Base-by-base conservation (phyloP, 164 flowering plant genomes). In the Magnolia changhungtana region DNA sequence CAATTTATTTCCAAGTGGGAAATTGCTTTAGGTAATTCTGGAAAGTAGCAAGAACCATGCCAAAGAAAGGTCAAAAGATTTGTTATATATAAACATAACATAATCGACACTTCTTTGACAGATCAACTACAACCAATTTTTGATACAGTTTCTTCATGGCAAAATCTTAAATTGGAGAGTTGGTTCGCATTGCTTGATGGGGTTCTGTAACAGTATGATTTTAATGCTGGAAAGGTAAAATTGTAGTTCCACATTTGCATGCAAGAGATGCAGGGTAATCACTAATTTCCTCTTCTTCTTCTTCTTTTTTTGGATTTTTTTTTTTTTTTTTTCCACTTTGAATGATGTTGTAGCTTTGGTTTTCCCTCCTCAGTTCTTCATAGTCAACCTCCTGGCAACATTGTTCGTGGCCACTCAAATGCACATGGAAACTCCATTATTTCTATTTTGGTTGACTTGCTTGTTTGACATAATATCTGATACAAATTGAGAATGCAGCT, bases 161-260 rank as follows among this genome's bases (percentile, higher is more conserved):
- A 90, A 78, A 92, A 82, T 83, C 84, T 91, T 85, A 98, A 96
- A 86, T 85, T 89, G 74, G 93, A 88, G 7, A 85, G 90, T 20
- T 92, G 98, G 99, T 89, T 90, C 71, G 84, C 86, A 4, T 81
- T 94, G 88, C 93, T 96, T 63, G 91, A 94, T 82, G 98, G 85
- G 80, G 90, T 92, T 82, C 88, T 87, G 81, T 85, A 79, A 71
- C 91, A 89, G 76, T 88, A 85, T 82, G 92, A 90, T 21, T 79
- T 52, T 52, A 94, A 90, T 86, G 92, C 97, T 72, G 91, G 82
- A 21, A 94, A 90, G 95, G 97, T 93, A 84, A 24, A n/a, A 29
- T 29, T 5, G 37, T 11, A 67, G 68, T 24, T 29, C 49, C 63
- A 1, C 70, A 24, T 24, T 14, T 67, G 19, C 14, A 29, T 24